Base-by-base conservation (phyloP, 2,329 filamentous ascomycete species). In the Sporothrix dimorphospora region DNA sequence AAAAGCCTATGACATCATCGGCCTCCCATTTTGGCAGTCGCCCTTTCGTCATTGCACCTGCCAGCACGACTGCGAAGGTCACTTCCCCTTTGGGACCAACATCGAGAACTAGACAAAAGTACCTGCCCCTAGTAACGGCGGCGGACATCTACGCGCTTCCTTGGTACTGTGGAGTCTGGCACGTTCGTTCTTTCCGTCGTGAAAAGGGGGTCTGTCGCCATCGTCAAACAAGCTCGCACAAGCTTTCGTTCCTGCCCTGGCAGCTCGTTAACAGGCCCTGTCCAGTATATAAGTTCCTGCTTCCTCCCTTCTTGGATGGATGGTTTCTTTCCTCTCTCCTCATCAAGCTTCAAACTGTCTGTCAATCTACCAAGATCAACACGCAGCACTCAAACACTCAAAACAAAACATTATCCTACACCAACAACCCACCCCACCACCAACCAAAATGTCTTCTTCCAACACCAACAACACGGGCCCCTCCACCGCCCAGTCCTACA, bases 401-500 rank as follows among this genome's bases (percentile, higher is more conserved):
- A 2, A 12, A 8, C 38, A 53, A 63, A 42, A 14, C 8, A 11
- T 71, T 55, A 69, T 70, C 61, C 14, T 70, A 59, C 57, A 81
- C 59, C 65, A 63, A 14, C 24, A 12, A 30, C 27, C 16, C n/a
- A 16, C 42, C 14, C 55, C 30, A 70, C 45, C 66, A 59, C 40
- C 40, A 49, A 55, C 14, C 72, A 51, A 16, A 27, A 71, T 73
- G 72, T 71, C 72, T 65, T 49, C 68, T 61, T 30, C 69, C 55
- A 73, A 71, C 66, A 61, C 38, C 55, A 55, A 21, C 72, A 59
- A 82, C 79, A 79, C 82, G 73, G 81, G 81, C 77, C 88, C 91
- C 76, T 97, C 93, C 75, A 96, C 94, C 75, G 86, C 94, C 79
- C 88, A 95, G 86, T 92, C 92, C 72, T 91, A 90, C 83, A 79